Evolutionary conservation across 2,329 filamentous ascomycete species (phyloP).

Genomic region (Aspergillus pseudoviridinutans): DNA sequence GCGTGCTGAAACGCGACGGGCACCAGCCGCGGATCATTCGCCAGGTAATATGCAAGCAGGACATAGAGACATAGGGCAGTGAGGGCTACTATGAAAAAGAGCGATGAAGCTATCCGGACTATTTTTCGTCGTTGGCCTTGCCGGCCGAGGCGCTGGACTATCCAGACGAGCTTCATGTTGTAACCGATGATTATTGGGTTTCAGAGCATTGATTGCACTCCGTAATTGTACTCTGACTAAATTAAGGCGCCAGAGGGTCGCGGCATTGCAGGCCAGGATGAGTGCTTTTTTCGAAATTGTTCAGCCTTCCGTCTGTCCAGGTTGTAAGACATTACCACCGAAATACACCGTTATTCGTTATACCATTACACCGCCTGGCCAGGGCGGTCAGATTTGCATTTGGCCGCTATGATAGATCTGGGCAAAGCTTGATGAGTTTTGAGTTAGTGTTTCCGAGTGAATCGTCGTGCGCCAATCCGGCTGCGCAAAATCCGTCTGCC

Average conservation of each 20-base stretch:
- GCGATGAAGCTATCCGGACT: background rate
- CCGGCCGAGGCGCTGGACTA: background rate
- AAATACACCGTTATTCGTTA: too few relatives aligned
- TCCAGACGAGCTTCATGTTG: background rate
- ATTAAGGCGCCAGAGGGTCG: too few relatives aligned
- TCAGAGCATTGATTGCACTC: too few relatives aligned
- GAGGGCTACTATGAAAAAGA: constrained; percentile 1
- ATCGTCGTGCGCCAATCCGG: background rate
- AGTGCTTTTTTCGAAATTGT: too few relatives aligned
- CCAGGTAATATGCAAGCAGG: constrained; percentile 34
- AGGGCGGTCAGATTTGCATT: too few relatives aligned
- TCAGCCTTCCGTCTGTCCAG: too few relatives aligned
- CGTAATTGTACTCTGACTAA: too few relatives aligned
- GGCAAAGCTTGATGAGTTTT: background rate
- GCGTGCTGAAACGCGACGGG: constrained; percentile 32
- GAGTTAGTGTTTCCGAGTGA: background rate
- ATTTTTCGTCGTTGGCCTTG: background rate
- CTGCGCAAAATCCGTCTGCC: background rate
- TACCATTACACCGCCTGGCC: too few relatives aligned
- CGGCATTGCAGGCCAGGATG: too few relatives aligned
- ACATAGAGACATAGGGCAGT: constrained; percentile 35
- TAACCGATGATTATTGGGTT: too few relatives aligned
- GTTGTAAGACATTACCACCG: too few relatives aligned
- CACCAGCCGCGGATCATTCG: constrained; percentile 34
- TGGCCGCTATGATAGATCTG: background rate